Evolutionary conservation across 75 land plant species (phyloP).

Genomic region (Chamaecyparis obtusa): DNA sequence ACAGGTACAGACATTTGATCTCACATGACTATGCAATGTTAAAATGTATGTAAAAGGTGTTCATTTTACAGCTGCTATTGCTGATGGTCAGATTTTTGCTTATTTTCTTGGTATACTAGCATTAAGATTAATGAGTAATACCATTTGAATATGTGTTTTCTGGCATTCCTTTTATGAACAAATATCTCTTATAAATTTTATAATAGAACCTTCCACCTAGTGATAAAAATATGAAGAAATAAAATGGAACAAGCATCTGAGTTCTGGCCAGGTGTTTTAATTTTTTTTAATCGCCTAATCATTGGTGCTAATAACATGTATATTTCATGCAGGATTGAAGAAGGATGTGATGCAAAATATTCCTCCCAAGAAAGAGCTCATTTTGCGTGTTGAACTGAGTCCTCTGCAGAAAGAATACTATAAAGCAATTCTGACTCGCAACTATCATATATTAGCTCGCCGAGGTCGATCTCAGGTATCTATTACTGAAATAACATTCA

Average conservation of each 20-base stretch:
- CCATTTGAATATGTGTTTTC: neutral
- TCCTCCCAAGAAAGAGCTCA: constrained; percentile 95
- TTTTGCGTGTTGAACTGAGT: constrained; percentile 87
- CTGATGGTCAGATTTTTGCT: neutral
- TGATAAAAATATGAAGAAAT: neutral
- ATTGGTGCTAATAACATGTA: neutral
- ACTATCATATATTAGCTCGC: constrained; percentile 76
- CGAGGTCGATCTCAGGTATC: constrained; percentile 83
- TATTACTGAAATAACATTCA: neutral
- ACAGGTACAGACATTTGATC: neutral
- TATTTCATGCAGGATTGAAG: constrained; percentile 49
- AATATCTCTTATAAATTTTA: neutral
- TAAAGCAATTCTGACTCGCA: constrained; percentile 87
- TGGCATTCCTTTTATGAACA: neutral
- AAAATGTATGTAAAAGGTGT: neutral
- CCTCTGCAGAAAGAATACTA: constrained; percentile 88
- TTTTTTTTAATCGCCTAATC: neutral
- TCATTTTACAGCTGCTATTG: neutral
- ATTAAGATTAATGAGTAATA: neutral
- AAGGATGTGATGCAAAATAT: constrained; percentile 93
- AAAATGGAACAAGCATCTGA: neutral
- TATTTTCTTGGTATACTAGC: neutral
- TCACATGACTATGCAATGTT: neutral
- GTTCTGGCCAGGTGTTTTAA: neutral
- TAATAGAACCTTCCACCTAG: neutral